Evolutionary conservation across 129 eudicot genomes (phyloP).

Genomic region (Flaveria bidentis): DNA sequence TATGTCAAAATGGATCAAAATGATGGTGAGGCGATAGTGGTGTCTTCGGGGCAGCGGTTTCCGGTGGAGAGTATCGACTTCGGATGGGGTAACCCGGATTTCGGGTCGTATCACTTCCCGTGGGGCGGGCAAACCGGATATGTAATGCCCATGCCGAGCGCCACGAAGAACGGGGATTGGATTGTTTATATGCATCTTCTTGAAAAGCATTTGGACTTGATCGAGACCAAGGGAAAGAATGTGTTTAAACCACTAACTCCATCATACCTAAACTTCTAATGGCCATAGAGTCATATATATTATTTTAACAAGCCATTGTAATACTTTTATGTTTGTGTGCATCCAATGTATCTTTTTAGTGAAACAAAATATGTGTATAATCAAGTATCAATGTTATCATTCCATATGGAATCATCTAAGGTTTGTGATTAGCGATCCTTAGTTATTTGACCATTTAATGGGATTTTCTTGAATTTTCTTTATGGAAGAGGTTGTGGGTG

Average conservation of each 20-base stretch:
- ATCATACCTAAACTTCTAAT: slow-evolving; percentile 30
- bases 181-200: slow-evolving; percentile 65
- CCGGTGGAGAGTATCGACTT: slow-evolving; percentile 56
- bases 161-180: slow-evolving; percentile 66
- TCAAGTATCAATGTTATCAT: not conserved
- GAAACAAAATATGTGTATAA: not conserved
- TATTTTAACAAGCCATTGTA: not conserved
- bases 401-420: not conserved
- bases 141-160: slow-evolving; percentile 77
- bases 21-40: slow-evolving; percentile 59
- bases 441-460: too few relatives aligned
- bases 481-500: too few relatives aligned
- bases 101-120: slow-evolving; percentile 80
- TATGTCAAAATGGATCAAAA: slow-evolving; percentile 33
- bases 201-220: slow-evolving; percentile 50
- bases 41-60: slow-evolving; percentile 82
- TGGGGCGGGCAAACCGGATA: slow-evolving; percentile 80
- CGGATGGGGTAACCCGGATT: slow-evolving; percentile 70
- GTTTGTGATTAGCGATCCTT: not conserved
- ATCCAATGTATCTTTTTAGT: not conserved
- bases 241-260: slow-evolving; percentile 52
- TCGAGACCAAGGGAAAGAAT: slow-evolving; percentile 58
- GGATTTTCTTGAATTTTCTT: too few relatives aligned
- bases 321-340: not conserved
- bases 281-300: not conserved